A percentile compares a stretch with the other conserved stretches of the same genome.
These are phyloP conservation scores for Rhizophora mangle DNA, from an alignment of 345 rosid species.

Conservation along the genomic window DNA sequence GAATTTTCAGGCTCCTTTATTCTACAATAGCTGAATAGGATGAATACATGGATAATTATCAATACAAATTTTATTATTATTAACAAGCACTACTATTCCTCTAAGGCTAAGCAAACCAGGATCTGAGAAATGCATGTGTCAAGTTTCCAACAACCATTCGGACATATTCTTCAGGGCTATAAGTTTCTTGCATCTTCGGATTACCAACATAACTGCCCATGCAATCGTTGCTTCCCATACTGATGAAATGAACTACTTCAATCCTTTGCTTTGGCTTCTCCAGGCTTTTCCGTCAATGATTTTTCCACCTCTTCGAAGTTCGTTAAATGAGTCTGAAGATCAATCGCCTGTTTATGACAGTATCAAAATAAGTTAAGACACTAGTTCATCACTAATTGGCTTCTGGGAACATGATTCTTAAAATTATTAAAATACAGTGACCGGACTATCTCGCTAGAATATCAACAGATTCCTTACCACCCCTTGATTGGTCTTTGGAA, in stretches of 20 bases:
- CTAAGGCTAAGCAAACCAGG: too few relatives aligned
- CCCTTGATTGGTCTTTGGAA: neutral
- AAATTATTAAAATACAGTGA: neutral
- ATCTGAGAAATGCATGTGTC: conserved; percentile 31
- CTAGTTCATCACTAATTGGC: too few relatives aligned
- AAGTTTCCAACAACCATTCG: conserved; percentile 55
- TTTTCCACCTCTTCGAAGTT: conserved; percentile 37
- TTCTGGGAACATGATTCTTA: neutral
- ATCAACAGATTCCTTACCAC: neutral
- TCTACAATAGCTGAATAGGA: conserved; percentile 31
- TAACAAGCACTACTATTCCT: too few relatives aligned
- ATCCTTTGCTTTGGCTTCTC: conserved; percentile 28
- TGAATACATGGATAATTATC: neutral
- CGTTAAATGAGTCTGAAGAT: conserved; percentile 41
- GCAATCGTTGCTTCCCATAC: conserved; percentile 60
- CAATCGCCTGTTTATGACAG: conserved; percentile 24
- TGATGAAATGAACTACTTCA: conserved; percentile 48
- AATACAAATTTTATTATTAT: too few relatives aligned
- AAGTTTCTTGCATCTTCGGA: conserved; percentile 34
- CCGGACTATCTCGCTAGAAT: neutral
- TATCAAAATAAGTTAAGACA: neutral
- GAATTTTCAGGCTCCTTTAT: conserved; percentile 52
- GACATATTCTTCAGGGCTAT: conserved; percentile 33
- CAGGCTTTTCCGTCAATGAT: conserved; percentile 33
- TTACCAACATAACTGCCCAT: conserved; percentile 43